Evolutionary conservation across 2,329 filamentous ascomycete genomes (phyloP).

Genomic region (Calonectria honghensis): DNA sequence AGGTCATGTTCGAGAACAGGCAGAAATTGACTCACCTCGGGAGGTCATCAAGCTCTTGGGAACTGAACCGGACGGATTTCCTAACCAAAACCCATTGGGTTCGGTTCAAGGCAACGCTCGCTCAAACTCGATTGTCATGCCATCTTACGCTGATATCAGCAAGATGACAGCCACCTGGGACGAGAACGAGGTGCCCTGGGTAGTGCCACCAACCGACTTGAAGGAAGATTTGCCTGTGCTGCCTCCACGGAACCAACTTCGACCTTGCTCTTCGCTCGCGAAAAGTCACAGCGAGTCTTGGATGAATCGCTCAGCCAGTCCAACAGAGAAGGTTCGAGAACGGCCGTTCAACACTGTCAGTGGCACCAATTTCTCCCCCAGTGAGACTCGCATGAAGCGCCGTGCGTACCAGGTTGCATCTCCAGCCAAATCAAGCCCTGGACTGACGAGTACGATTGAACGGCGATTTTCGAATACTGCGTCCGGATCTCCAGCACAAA

Average conservation of each 20-base stretch:
- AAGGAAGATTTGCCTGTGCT: conserved; percentile 39
- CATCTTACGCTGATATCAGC: neutral
- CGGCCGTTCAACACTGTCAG: conserved; percentile 54
- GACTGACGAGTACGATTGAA: conserved; percentile 40
- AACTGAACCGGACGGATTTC: neutral
- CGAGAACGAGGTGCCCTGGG: conserved; percentile 47
- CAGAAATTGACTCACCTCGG: conserved; percentile 66
- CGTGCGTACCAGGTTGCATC: conserved; percentile 49
- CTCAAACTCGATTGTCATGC: neutral
- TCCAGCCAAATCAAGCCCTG: conserved; percentile 57
- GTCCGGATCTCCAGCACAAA: conserved; percentile 33
- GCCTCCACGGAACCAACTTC: conserved; percentile 46
- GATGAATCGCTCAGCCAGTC: neutral
- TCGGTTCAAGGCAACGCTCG: conserved; percentile 40
- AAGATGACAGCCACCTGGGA: conserved; percentile 31
- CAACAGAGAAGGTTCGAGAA: conserved; percentile 46
- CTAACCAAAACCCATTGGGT: conserved; percentile 42
- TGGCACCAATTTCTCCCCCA: conserved; percentile 41
- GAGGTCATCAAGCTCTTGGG: conserved; percentile 31
- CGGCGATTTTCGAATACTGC: conserved; percentile 39
- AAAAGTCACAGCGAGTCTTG: conserved; percentile 38
- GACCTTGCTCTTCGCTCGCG: conserved; percentile 54
- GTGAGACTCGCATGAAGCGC: conserved; percentile 49
- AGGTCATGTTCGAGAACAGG: conserved; percentile 69
- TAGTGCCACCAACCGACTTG: neutral